A percentile compares a stretch with the other conserved stretches of the same genome.
phyloP scores from a whole-genome alignment of 176 grass and related monocot species.

The Triticum urartu region DNA sequence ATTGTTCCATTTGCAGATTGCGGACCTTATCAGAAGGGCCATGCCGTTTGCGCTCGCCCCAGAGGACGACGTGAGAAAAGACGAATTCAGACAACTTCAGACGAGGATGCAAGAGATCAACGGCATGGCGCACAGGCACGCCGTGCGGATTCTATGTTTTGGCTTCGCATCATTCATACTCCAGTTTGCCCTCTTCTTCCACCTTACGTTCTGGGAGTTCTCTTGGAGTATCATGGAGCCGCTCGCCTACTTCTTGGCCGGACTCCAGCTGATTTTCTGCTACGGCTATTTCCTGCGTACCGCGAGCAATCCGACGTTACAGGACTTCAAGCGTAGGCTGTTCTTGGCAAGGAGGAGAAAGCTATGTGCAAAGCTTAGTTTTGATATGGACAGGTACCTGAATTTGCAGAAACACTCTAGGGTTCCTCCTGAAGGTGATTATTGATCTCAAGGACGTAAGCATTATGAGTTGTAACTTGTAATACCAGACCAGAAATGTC shows the following conservation, averaged over 20 bases:
- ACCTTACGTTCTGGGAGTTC: constrained; percentile 62
- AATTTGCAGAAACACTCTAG: constrained; percentile 54
- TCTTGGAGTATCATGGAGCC: constrained; percentile 58
- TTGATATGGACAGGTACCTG: constrained; percentile 47
- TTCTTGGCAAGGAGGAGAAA: constrained; percentile 49
- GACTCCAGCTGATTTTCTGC: constrained; percentile 34
- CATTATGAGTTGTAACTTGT: constrained; percentile 26
- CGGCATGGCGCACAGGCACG: constrained; percentile 50
- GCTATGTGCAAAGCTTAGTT: constrained; percentile 27
- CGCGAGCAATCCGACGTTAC: constrained; percentile 53
- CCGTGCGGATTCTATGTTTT: constrained; percentile 43
- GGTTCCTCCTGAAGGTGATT: constrained; percentile 24
- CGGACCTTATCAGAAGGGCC: constrained; percentile 52
- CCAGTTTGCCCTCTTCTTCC: constrained; percentile 44
- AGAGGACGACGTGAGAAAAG: constrained; percentile 35
- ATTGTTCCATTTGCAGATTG: constrained; percentile 27
- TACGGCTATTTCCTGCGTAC: constrained; percentile 66
- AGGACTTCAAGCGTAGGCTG: constrained; percentile 47
- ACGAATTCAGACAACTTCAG: constrained; percentile 48
- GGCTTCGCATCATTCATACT: constrained; percentile 42
- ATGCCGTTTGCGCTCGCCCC: constrained; percentile 40
- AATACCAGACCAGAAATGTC: background rate
- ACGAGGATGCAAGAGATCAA: constrained; percentile 61
- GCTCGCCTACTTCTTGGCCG: constrained; percentile 39
- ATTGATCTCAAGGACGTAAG: background rate